Percentiles rank a stretch among this genome's conserved stretches.
Evolutionary conservation across 1,284 basidiomycete species (phyloP).

Genomic region (Irpex sp.): DNA sequence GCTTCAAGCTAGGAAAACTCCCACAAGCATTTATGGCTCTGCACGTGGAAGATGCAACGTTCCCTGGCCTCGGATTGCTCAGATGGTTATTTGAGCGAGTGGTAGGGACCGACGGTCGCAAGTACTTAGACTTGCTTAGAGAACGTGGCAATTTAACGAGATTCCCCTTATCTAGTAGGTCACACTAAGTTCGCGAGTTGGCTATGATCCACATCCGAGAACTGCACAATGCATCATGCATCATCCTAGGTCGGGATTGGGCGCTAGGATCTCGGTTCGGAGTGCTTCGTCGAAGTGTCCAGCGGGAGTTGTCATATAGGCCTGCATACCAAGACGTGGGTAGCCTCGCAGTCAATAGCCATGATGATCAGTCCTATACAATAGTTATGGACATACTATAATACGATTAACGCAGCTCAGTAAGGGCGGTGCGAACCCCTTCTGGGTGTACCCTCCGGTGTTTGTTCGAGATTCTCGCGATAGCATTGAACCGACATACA

Average conservation of each 20-base stretch:
- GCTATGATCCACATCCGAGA: not conserved
- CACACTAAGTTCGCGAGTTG: no score
- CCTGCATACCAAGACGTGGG: not conserved
- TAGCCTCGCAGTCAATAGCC: not conserved
- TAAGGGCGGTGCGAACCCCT: not conserved
- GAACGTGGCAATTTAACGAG: no score
- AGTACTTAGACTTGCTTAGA: not conserved
- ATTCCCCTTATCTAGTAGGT: no score
- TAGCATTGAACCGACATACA: not conserved
- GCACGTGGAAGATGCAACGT: not conserved
- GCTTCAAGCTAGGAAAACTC: not conserved
- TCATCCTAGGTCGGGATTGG: not conserved
- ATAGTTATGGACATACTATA: not conserved
- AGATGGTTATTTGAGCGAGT: not conserved
- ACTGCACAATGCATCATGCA: not conserved
- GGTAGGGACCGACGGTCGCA: not conserved
- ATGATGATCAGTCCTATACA: conserved; percentile 2
- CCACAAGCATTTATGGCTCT: not conserved
- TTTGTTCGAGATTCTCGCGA: conserved; percentile 17
- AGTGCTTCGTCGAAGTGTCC: not conserved
- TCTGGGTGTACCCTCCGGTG: conserved; percentile 5
- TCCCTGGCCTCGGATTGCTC: not conserved
- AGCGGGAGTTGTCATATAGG: not conserved
- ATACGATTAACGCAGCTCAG: not conserved
- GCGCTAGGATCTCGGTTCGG: not conserved